Percentiles rank a stretch among this genome's conserved stretches.
These are phyloP conservation scores for Mycena rosella DNA, from an alignment of 768 basidiomycete genomes.

Conservation along the genomic window DNA sequence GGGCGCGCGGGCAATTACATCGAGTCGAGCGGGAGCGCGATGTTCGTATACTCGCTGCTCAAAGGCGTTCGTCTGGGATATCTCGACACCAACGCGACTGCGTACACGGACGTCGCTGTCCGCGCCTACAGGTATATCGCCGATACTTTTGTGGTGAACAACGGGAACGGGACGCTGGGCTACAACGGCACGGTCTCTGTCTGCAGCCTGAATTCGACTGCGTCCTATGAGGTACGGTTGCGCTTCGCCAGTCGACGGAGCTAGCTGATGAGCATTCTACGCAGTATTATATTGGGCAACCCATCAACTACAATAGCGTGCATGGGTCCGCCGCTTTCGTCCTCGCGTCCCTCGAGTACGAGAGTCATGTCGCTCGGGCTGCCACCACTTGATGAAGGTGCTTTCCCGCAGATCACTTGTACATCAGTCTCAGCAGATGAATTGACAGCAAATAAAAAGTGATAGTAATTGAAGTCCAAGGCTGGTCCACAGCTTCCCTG, in stretches of 20 bases:
- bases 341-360: slow-evolving; percentile 40
- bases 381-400: too few species aligned
- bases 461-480: too few species aligned
- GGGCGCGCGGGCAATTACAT: slow-evolving; percentile 45
- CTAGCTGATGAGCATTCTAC: neutral
- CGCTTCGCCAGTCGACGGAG: neutral
- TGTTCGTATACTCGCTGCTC: slow-evolving; percentile 43
- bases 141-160: slow-evolving; percentile 38
- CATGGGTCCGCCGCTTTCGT: slow-evolving; percentile 40
- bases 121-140: slow-evolving; percentile 41
- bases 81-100: slow-evolving; percentile 25
- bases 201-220: slow-evolving; percentile 31
- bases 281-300: slow-evolving; percentile 40
- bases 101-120: slow-evolving; percentile 31
- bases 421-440: too few species aligned
- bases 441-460: too few species aligned
- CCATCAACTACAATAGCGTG: slow-evolving; percentile 38
- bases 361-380: slow-evolving; percentile 13
- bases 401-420: too few species aligned
- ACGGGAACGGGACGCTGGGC: slow-evolving; percentile 39
- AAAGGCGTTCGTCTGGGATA: slow-evolving; percentile 42
- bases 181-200: slow-evolving; percentile 43
- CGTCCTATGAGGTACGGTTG: slow-evolving; percentile 28
- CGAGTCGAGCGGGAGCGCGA: slow-evolving; percentile 43
- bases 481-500: too few species aligned